Base-by-base conservation (phyloP, 192 early-diverging fungal species). In the Paraglomus brasilianum region DNA sequence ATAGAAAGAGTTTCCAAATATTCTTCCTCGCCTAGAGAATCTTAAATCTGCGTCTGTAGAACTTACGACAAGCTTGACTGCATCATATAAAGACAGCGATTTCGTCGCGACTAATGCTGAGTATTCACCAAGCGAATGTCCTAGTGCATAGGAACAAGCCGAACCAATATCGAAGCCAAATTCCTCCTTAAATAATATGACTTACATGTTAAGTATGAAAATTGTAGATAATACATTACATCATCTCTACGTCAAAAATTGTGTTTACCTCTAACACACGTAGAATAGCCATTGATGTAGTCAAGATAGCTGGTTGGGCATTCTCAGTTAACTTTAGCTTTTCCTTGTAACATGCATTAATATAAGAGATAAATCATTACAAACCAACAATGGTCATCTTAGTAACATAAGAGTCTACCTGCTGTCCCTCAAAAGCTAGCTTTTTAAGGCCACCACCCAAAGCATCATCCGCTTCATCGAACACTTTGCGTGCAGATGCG, bases 81-180 rank as follows among this genome's bases (percentile, higher is more conserved):
- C 94, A 74, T 98, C 93, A 2, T 71, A 64, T 21, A 98, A 78
- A 2, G 87, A 78, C 45, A 91, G 48, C 1, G 86, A 79, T 30
- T 82, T 80, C 13, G 90, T 84, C 5, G 88, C 90, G 17, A 90
- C 84, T 17, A 92, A 79, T 5, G 90, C 89, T 17, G 86, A 82
- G 66, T 97, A 98, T 77, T 98, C 96, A 19, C 96, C 96, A 5
- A 98, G 80, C 22, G 93, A 94, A 69, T 98, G 96, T 6, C 96
- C 96, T 51, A 97, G 79, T 0, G 90, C 88, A 81, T 88, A 90
- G 5, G 88, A 87, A 73, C 89, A 94, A 17, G 84, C 76, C 3
- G 87, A 86, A 6, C 78, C 73, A 17, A 91, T 78, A 66, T 90
- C 85, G 73, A 93, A 91, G n/a, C 89, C 93, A 56, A 82, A 86